Evolutionary conservation across 148 eudicot species (phyloP), one percentile per base, ranked within the genome.

Genomic region (Amaranthus palmeri): DNA sequence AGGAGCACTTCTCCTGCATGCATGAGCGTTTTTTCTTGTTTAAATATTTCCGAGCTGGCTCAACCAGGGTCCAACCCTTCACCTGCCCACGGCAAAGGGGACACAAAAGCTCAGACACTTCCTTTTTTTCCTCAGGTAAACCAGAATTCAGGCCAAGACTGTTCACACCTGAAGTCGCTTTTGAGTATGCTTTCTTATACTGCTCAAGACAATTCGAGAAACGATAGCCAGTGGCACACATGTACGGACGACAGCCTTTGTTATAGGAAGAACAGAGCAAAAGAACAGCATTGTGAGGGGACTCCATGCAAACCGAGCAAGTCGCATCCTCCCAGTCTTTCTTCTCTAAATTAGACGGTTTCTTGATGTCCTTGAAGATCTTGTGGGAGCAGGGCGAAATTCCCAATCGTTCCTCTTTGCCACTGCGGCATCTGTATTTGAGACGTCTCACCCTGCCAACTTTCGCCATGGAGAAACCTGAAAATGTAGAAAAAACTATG

Each of bases 21-120:
- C 97, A 92, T 11, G 83, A 79, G 46, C 92, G 84, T 69, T 79
- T 82, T 82, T 86, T 87, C 61, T 81, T 76, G 71, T 92, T 87
- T 52, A 89, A 81, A 85, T 72, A 75, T 62, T 81, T 81, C 40
- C 92, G 87, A 9, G 97, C 92, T 6, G 83, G 84, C 71, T 85
- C 86, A 58, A 89, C 88, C 59, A 89, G 84, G 6, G 97, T 89
- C 92, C 95, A 92, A 18, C 97, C 97, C 64, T 89, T 92, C 55
- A 92, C 97, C 78, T 87, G 90, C 15, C 97, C 92, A n/a, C 97
- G 92, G 68, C 97, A 92, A 41, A 89, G 88, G 5, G 97, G 95
- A 52, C 95, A 91, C 44, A 82, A 68, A 67, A 91, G 91, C 81
- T 84, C 87, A 15, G 87, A 76, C 42, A 69, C 78, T 75, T 85